Conservation (phyloP, 108 stramenopile genomes). For the Phaeodactylum tricornutum region DNA sequence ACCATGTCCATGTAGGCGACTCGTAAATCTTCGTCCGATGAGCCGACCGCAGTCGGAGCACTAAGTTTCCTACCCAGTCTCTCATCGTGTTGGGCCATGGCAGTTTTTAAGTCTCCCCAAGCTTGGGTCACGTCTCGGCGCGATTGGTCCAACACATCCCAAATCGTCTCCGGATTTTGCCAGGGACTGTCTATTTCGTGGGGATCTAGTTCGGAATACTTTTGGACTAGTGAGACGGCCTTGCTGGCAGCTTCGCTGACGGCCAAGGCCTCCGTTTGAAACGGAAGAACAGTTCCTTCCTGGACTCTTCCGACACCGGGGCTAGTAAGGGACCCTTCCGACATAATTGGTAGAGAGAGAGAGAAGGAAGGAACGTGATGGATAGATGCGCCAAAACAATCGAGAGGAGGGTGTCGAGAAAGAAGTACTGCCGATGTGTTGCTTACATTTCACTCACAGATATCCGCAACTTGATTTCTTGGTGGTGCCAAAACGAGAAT, state of each 20-base stretch:
- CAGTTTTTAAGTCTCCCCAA: conserved; percentile 5
- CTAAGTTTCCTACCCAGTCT: background rate
- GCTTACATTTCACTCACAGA: too few relatives aligned
- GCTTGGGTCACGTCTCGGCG: conserved; percentile 14
- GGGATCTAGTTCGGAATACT: conserved; percentile 3
- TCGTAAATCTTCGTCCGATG: conserved; percentile 18
- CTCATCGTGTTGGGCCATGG: background rate
- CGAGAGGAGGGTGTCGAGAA: too few relatives aligned
- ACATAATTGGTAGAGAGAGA: too few relatives aligned
- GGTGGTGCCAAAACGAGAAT: too few relatives aligned
- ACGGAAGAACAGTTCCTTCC: too few relatives aligned
- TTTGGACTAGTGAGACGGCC: conserved; percentile 1
- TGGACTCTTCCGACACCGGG: too few relatives aligned
- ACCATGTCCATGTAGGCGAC: conserved; percentile 30
- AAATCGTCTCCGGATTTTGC: conserved; percentile 21
- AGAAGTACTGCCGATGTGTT: too few relatives aligned
- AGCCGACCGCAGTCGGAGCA: background rate
- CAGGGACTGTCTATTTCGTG: conserved; percentile 16
- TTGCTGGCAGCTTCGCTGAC: conserved; percentile 3
- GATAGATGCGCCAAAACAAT: too few relatives aligned
- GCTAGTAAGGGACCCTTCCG: too few relatives aligned
- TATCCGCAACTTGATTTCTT: too few relatives aligned
- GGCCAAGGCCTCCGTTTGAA: background rate
- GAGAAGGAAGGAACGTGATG: too few relatives aligned
- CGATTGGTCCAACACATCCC: conserved; percentile 7